Evolutionary conservation across 169 alveolate genomes (phyloP), one percentile per base, ranked within the genome.

Genomic region (Perkinsus chesapeaki): DNA sequence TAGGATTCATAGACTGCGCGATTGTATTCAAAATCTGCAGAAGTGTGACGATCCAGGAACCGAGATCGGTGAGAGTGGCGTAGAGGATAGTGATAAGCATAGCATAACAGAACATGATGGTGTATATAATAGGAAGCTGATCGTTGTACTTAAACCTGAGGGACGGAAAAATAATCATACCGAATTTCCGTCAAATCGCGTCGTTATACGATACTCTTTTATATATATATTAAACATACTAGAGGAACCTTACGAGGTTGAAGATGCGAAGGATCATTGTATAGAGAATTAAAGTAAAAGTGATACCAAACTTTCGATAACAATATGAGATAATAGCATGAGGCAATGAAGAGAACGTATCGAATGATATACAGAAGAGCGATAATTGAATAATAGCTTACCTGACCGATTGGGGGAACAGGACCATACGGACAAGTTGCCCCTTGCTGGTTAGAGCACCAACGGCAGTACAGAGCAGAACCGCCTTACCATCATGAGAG

Each of bases 381-480:
- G n/a, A n/a, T n/a, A n/a, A n/a, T n/a, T n/a, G n/a, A n/a, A n/a
- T n/a, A 7, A 60, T 27, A 60, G 27, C 82, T 23, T 60, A 60
- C 82, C 82, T 60, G 37, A 60, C 82, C 12, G 82, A 60, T 34
- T 60, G 82, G 23, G 93, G 73, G 73, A 39, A 91, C 37, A 91
- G 16, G 93, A 91, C 60, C 37, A 36, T 19, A 0, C 93, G 93
- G 60, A 91, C 60, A 73, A 91, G 47, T 31, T 39, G 73, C n/a
- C 93, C 93, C 73, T 91, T 91, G 48, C 82, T 36, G 27, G 93
- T 91, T 12, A 23, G 73, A 36, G 93, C 93, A 60, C 82, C 82
- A 9, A 60, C 82, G 73, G 47, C 93, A 0, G 93, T 91, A 37
- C 82, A 47, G 20, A 91, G 31, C 73, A 91, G 38, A 39, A 91